These are phyloP conservation scores for Aspergillus sergii DNA, from an alignment of 2,329 filamentous ascomycete species.

Conservation along the genomic window DNA sequence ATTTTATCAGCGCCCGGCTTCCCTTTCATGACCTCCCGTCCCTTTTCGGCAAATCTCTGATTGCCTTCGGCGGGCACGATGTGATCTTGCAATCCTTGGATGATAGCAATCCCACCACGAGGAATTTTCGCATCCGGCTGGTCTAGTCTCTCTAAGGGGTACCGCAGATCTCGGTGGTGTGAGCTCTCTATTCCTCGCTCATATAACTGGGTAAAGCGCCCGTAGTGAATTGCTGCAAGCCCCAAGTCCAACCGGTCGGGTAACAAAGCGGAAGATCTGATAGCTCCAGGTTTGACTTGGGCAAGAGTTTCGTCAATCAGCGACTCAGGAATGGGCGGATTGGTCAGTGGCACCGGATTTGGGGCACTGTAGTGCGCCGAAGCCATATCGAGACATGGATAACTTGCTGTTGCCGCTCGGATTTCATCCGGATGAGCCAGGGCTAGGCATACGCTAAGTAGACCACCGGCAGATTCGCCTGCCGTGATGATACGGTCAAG, in stretches of 20 bases:
- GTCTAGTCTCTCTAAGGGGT: constrained; percentile 34
- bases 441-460: constrained; percentile 30
- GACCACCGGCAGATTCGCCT: constrained; percentile 37
- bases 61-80: constrained; percentile 33
- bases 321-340: constrained; percentile 9
- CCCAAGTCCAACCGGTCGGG: constrained; percentile 20
- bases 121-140: constrained; percentile 26
- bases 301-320: constrained; percentile 17
- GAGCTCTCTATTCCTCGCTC: constrained; percentile 19
- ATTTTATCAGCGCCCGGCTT: constrained; percentile 27
- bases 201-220: constrained; percentile 20
- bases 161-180: constrained; percentile 17
- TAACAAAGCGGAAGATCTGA: constrained; percentile 11
- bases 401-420: constrained; percentile 32
- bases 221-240: constrained; percentile 22
- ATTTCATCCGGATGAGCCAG: constrained; percentile 32
- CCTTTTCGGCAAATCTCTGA: constrained; percentile 30
- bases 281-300: not conserved
- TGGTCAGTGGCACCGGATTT: not conserved
- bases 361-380: constrained; percentile 18
- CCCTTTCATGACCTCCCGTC: constrained; percentile 25
- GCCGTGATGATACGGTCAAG: constrained; percentile 27
- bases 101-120: constrained; percentile 31
- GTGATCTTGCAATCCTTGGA: constrained; percentile 38
- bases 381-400: constrained; percentile 34